phyloP scores from a whole-genome alignment of 306 rosid genomes.

The Calophaca sinica region DNA sequence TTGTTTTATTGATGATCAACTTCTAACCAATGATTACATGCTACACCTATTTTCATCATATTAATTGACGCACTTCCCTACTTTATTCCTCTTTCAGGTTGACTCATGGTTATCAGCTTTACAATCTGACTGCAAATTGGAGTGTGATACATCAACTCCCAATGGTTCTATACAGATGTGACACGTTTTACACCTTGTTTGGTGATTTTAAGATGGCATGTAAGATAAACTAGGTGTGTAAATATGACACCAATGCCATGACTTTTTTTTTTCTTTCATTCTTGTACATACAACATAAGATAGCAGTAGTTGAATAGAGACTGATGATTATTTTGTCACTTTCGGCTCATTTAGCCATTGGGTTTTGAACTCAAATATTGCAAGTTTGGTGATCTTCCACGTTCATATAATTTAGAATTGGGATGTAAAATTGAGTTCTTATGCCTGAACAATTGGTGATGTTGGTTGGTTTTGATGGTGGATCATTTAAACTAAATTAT shows the following conservation, averaged over 20 bases:
- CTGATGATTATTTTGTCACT: constrained; percentile 3
- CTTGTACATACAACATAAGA: constrained; percentile 35
- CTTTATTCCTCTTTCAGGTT: constrained; percentile 60
- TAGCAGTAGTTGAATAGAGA: constrained; percentile 27
- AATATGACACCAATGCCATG: constrained; percentile 33
- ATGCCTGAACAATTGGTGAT: too few species aligned
- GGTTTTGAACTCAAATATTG: neutral
- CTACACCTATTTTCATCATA: constrained; percentile 4
- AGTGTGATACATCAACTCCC: constrained; percentile 48
- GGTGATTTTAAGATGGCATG: constrained; percentile 46
- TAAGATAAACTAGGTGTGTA: constrained; percentile 31
- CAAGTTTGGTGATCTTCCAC: constrained; percentile 20
- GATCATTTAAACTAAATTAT: neutral
- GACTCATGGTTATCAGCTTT: constrained; percentile 78
- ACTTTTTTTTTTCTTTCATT: neutral
- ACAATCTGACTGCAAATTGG: constrained; percentile 62
- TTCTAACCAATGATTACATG: neutral
- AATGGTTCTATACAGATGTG: constrained; percentile 42
- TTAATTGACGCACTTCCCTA: neutral
- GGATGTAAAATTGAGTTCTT: constrained; percentile 6
- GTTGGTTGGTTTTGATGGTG: too few species aligned
- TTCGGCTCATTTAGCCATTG: neutral
- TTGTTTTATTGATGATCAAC: constrained; percentile 12
- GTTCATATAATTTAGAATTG: neutral
- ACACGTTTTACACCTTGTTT: constrained; percentile 28